phyloP scores from a whole-genome alignment of 108 stramenopile genomes.

The Nitzschia sp. region DNA sequence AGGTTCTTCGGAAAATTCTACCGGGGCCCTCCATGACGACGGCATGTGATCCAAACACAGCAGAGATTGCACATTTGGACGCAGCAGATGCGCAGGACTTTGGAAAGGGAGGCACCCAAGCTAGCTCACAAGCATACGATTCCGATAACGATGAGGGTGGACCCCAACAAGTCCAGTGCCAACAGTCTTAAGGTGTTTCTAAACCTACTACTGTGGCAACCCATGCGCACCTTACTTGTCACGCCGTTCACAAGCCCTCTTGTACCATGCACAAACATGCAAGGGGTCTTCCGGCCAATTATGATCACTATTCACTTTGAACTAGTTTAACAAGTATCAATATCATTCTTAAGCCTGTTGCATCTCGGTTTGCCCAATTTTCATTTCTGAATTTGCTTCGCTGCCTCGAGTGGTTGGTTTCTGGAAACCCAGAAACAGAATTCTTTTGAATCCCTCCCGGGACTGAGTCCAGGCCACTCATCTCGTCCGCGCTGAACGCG shows the following conservation, averaged over 20 bases:
- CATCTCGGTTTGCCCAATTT: no score
- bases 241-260: no score
- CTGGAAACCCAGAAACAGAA: neutral
- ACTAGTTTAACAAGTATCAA: no score
- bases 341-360: no score
- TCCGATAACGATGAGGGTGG: slow-evolving; percentile 73
- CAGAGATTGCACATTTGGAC: slow-evolving; percentile 79
- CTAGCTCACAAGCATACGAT: slow-evolving; percentile 61
- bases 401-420: neutral
- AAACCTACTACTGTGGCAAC: no score
- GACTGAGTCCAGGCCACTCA: slow-evolving; percentile 6
- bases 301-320: no score
- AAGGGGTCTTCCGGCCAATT: no score
- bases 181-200: slow-evolving; percentile 59
- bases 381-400: no score
- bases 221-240: no score
- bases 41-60: slow-evolving; percentile 69
- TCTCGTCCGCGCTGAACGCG: neutral
- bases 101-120: slow-evolving; percentile 73
- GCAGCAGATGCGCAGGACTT: slow-evolving; percentile 77
- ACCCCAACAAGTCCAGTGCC: slow-evolving; percentile 75
- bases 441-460: neutral
- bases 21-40: slow-evolving; percentile 71
- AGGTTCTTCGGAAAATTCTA: slow-evolving; percentile 57
- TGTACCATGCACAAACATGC: no score